Evolutionary conservation across 2,329 filamentous ascomycete species (phyloP), one percentile per base, ranked within the genome.

Genomic region (Chrysoporthe deuterocubensis): DNA sequence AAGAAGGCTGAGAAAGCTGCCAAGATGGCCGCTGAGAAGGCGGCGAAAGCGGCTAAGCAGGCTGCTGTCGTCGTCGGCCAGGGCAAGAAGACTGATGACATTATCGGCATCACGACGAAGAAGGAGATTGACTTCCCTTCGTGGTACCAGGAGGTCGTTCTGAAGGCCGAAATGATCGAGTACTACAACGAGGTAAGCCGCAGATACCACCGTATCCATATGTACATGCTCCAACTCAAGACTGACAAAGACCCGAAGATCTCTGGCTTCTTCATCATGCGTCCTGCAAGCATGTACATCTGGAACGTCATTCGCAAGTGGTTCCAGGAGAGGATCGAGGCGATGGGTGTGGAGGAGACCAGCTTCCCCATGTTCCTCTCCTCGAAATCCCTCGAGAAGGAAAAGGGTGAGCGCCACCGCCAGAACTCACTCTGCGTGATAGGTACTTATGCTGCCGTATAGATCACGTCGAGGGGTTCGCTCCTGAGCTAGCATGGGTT

Each of bases 331-430:
- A 88, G 89, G 74, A 99, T 98, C 78, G 94, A 97, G 85, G 89
- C 87, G 62, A 88, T 98, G 84, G 94, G 93, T 66, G 95, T 98
- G 66, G 92, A 96, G 80, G 96, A 99, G 84, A 92, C 93, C 78
- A 97, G 93, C 79, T 99, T 99, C 81, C 96, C 96, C 69, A 91
- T 99, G 79, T 99, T 97, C 82, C 88, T 99, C 72, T 97, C 93
- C 21, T 85, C 92, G 76, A 96, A 96, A 81, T 96, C 96, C 52
- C 83, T 99, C 71, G 86, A 89, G 77, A 88, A 87, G 78, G 94
- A 97, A 81, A 97, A 97, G 86, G 58, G 68, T 67, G 26, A 48
- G 65, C n/a, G 21, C n/a, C 2, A 14, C 8, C 16, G 7, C 34
- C 14, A 14, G 57, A 32, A 16, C 18, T 44, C 7, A n/a, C 3